Base-by-base conservation (phyloP, 2,329 filamentous ascomycete genomes). In the Aspergillus flavus region DNA sequence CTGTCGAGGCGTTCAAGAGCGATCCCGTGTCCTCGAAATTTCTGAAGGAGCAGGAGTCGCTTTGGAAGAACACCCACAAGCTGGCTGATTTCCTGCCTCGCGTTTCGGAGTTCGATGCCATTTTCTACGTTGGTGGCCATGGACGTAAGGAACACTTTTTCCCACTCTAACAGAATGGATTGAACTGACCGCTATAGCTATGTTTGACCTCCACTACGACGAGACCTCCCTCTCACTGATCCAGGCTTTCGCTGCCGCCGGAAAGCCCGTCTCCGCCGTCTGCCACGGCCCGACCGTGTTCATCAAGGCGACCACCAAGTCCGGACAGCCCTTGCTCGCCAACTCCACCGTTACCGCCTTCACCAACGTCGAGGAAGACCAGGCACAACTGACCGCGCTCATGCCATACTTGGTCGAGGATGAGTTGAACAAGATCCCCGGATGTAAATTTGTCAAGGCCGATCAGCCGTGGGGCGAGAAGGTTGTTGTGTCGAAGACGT, bases 11-110 rank as follows among this genome's bases (percentile, higher is more conserved):
- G 64, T 88, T 83, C 80, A 81, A 84, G 71, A 69, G 75, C 10
- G 88, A 91, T 78, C 66, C 79, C 1, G 73, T 81, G n/a, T 82
- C 84, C 2, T 67, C 75, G n/a, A 75, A 79, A 58, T 91, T 91
- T 79, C 73, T 86, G 55, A 78, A 84, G 39, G 83, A 83, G 71
- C 79, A 90, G 68, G 79, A 84, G 69, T 67, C 79, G 2, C 74
- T 91, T 19, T 93, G 88, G 88, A 84, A 87, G 72, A 84, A 86
- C 46, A 92, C 90, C 0, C 70, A 79, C 6, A 85, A 84, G 63
- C 80, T 92, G 23, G 80, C 82, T 30, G 78, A 85, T 26, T 85
- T 89, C 67, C 71, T 85, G 19, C 85, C 86, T 39, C 83, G 83
- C 63, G 82, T 85, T 0, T 76, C 75, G 62, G 87, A 91, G 65